Evolutionary conservation across 2,329 filamentous ascomycete genomes (phyloP).

Genomic region (Neophaeococcomyces aloes): DNA sequence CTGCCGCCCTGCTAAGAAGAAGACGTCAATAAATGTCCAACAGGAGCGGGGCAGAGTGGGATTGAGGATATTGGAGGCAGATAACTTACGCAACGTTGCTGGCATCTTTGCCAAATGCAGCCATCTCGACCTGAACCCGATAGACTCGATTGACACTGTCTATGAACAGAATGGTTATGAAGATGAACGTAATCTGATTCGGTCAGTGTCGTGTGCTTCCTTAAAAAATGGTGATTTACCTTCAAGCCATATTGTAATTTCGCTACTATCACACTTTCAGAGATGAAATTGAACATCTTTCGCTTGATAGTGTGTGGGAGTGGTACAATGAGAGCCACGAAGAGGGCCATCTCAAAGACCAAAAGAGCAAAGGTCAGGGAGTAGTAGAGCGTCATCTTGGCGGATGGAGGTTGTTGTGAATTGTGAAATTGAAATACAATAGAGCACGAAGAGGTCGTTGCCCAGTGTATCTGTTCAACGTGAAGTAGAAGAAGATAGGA

Average conservation of each 20-base stretch:
- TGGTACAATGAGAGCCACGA: slow-evolving; percentile 53
- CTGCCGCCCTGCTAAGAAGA: slow-evolving; percentile 44
- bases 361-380: slow-evolving; percentile 39
- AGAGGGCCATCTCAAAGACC: slow-evolving; percentile 41
- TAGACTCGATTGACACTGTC: slow-evolving; percentile 96
- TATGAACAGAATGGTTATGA: slow-evolving; percentile 95
- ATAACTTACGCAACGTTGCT: slow-evolving; percentile 41
- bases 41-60: slow-evolving; percentile 2
- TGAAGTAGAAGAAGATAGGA: background rate
- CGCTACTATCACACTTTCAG: slow-evolving; percentile 70
- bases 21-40: background rate
- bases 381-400: slow-evolving; percentile 55
- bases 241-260: slow-evolving; percentile 97
- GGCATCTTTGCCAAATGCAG: slow-evolving; percentile 59
- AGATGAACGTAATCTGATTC: slow-evolving; percentile 82
- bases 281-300: slow-evolving; percentile 91
- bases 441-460: no score
- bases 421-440: background rate
- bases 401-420: slow-evolving; percentile 15
- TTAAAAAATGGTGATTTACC: slow-evolving; percentile 31
- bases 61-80: background rate
- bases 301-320: slow-evolving; percentile 78
- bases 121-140: slow-evolving; percentile 83
- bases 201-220: slow-evolving; percentile 12
- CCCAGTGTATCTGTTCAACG: background rate